Conservation (phyloP, 345 rosid genomes). For the Camelina hispida region DNA sequence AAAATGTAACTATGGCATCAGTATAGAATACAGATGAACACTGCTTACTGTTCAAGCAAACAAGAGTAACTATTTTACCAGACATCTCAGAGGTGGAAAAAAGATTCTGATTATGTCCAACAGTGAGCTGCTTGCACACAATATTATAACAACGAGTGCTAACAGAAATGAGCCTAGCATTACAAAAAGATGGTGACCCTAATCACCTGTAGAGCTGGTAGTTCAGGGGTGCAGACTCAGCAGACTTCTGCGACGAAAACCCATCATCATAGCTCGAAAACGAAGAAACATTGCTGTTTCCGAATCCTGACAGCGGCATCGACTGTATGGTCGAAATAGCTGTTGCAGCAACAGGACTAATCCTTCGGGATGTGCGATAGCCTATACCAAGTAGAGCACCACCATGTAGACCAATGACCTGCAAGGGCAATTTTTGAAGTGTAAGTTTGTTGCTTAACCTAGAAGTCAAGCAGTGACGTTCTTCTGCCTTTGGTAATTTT, state of each 20-base stretch:
- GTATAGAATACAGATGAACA: neutral
- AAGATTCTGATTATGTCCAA: constrained; percentile 3
- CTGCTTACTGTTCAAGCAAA: constrained; percentile 21
- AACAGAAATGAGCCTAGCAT: constrained; percentile 11
- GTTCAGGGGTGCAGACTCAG: constrained; percentile 84
- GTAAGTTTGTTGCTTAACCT: constrained; percentile 33
- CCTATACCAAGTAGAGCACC: constrained; percentile 98
- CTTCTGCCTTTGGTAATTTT: constrained; percentile 12
- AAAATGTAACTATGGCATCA: constrained; percentile 9
- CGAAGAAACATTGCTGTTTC: constrained; percentile 76
- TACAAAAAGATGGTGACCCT: constrained; percentile 22
- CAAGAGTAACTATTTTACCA: neutral
- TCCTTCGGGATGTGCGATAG: constrained; percentile 86
- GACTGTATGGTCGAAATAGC: constrained; percentile 95
- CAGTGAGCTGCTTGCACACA: constrained; percentile 8
- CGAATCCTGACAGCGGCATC: constrained; percentile 99
- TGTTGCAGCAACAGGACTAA: constrained; percentile 88
- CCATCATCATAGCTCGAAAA: constrained; percentile 83
- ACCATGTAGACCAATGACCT: constrained; percentile 95
- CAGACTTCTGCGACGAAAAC: constrained; percentile 63
- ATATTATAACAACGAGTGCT: constrained; percentile 4
- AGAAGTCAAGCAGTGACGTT: constrained; percentile 24
- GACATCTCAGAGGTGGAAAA: constrained; percentile 21
- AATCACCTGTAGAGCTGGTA: constrained; percentile 93
- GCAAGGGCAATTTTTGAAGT: constrained; percentile 33